Percentiles rank a stretch among this genome's conserved stretches.
These are phyloP conservation scores for Quercus lobata DNA, from an alignment of 331 rosid species.

Conservation along the genomic window DNA sequence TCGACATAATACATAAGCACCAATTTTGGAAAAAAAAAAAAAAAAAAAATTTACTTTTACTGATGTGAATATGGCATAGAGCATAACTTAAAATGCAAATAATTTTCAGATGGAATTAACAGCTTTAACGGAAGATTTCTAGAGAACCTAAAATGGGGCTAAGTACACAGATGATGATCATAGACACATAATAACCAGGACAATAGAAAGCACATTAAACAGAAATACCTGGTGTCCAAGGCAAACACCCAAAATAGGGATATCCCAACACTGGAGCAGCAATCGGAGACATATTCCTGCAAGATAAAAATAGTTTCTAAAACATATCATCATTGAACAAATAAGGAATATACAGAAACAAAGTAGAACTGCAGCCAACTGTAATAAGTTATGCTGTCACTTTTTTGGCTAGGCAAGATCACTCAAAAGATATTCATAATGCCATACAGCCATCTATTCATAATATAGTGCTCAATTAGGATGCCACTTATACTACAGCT, in stretches of 20 bases:
- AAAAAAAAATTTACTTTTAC: background rate
- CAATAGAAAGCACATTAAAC: constrained; percentile 5
- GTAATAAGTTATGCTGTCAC: constrained; percentile 2
- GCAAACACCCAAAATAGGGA: constrained; percentile 94
- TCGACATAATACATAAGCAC: background rate
- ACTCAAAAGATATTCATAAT: background rate
- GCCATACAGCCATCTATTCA: background rate
- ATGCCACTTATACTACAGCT: constrained; percentile 14
- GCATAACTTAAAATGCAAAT: background rate
- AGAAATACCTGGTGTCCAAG: constrained; percentile 94
- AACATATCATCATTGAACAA: background rate
- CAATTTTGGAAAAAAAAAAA: background rate
- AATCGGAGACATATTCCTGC: constrained; percentile 89
- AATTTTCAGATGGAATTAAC: background rate
- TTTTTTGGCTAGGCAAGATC: background rate
- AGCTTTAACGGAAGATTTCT: background rate
- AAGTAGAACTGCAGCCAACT: background rate
- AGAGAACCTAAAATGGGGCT: background rate
- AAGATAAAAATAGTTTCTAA: constrained; percentile 24
- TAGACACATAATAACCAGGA: background rate
- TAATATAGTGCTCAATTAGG: background rate
- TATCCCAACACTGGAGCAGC: constrained; percentile 73
- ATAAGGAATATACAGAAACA: constrained; percentile 2
- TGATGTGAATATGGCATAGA: background rate
- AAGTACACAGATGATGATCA: background rate